These are phyloP conservation scores for Globisporangium radiosum DNA, from an alignment of 352 stramenopile genomes.

Conservation along the genomic window DNA sequence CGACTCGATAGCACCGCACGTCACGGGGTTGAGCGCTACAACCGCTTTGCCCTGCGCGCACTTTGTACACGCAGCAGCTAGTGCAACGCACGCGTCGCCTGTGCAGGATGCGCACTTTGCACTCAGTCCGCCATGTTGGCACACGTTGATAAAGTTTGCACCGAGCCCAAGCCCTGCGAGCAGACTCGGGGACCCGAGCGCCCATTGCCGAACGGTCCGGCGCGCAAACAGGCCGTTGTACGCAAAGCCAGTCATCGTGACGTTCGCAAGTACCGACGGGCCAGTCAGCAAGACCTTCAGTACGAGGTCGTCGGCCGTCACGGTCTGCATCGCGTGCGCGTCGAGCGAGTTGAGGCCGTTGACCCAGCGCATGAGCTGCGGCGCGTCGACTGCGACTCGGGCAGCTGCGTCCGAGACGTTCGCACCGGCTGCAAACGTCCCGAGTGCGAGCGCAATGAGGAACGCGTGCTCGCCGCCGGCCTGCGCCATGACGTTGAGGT, in stretches of 20 bases:
- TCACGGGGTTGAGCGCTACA: constrained; percentile 32
- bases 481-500: constrained; percentile 59
- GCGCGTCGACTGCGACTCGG: constrained; percentile 29
- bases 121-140: constrained; percentile 24
- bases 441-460: constrained; percentile 32
- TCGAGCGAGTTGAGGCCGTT: constrained; percentile 78
- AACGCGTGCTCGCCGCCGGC: constrained; percentile 60
- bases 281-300: constrained; percentile 24
- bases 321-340: constrained; percentile 44
- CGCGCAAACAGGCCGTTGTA: constrained; percentile 72
- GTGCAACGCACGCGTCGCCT: constrained; percentile 27
- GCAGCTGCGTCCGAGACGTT: constrained; percentile 17
- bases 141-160: constrained; percentile 46
- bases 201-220: constrained; percentile 54
- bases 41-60: constrained; percentile 34
- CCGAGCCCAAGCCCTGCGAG: constrained; percentile 52
- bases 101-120: constrained; percentile 34
- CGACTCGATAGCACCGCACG: constrained; percentile 29
- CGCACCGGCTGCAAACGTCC: constrained; percentile 30
- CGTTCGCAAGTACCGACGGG: constrained; percentile 19
- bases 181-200: constrained; percentile 65
- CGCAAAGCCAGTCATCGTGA: constrained; percentile 55
- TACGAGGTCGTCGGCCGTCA: constrained; percentile 15
- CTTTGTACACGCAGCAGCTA: constrained; percentile 29
- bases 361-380: constrained; percentile 67